Percentiles rank a stretch among this genome's conserved stretches.
These are phyloP conservation scores for Candida germanica DNA, from an alignment of 805 yeast species.

Conservation along the genomic window DNA sequence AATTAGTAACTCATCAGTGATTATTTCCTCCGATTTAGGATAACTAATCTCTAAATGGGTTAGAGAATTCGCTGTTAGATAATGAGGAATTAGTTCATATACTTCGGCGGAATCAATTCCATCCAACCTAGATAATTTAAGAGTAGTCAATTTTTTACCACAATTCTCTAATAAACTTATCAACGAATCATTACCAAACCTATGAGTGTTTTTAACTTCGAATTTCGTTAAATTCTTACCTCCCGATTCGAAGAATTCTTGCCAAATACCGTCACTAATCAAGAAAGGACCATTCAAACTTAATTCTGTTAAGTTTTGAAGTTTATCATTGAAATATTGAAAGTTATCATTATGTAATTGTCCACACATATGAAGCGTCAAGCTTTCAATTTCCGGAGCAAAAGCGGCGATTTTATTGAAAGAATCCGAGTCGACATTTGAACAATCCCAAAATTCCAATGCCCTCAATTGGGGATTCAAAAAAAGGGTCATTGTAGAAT, in stretches of 20 bases:
- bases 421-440: conserved; percentile 65
- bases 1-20: conserved; percentile 65
- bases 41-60: conserved; percentile 62
- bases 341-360: conserved; percentile 78
- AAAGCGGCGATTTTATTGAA: conserved; percentile 67
- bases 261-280: conserved; percentile 76
- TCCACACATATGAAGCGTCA: conserved; percentile 90
- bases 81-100: conserved; percentile 65
- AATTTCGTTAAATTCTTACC: conserved; percentile 56
- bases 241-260: conserved; percentile 58
- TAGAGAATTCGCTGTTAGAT: conserved; percentile 44
- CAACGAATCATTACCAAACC: conserved; percentile 69
- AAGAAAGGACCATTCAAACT: conserved; percentile 89
- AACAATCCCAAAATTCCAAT: conserved; percentile 90
- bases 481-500: conserved; percentile 70
- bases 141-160: conserved; percentile 46
- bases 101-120: conserved; percentile 58
- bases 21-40: conserved; percentile 62
- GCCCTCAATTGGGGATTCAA: conserved; percentile 54
- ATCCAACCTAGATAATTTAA: conserved; percentile 69
- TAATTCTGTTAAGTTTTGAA: conserved; percentile 51
- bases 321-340: conserved; percentile 56
- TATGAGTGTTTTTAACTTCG: conserved; percentile 75
- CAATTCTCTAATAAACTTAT: conserved; percentile 60
- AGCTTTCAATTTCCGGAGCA: conserved; percentile 66